Evolutionary conservation across 371 early-diverging fungal species (phyloP), one percentile per base, ranked within the genome.

Genomic region (Blastocladiella emersonii): DNA sequence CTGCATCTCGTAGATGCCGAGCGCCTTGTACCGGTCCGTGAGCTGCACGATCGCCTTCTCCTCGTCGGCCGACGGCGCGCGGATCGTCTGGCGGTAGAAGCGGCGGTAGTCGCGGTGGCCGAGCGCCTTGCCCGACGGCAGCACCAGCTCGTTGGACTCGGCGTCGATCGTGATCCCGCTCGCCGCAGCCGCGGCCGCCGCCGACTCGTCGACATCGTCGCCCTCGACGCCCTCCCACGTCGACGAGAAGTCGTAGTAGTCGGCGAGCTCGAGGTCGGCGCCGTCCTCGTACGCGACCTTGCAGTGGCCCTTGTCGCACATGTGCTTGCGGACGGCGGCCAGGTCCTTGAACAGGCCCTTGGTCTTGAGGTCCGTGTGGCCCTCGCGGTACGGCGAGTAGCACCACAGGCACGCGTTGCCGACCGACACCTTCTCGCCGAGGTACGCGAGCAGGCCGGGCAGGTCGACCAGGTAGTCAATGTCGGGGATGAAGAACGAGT

Each of bases 401-500:
- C 98, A 98, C 76, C 85, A 91, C 39, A 98, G 66, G 70, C 98
- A 98, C 13, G 90, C 82, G 73, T 95, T 93, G 68, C 86, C 92
- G 17, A 93, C 84, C 12, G 89, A 80, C 65, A 98, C 76, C 74
- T 96, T 97, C 70, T 96, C 95, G 34, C 88, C 95, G 48, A 98
- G 76, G 70, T 93, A 95, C 65, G 76, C 78, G 64, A 98, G 76
- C 64, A 98, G 71, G 3, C 96, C 98, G 45, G 81, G 80, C 51
- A 93, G 65, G 63, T 96, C 93, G 5, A 85, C 86, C 60, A 97
- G 71, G 68, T 84, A 93, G 70, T 96, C 97, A 51, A 92, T 78
- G 74, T 97, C 94, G 34, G 98, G 98, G 64, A 98, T 86, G 68
- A 94, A 98, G 72, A 98, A 89, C 67, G 87, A 85, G 73, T 98